phyloP scores from a whole-genome alignment of 345 rosid species.

The Ceriops zippeliana region DNA sequence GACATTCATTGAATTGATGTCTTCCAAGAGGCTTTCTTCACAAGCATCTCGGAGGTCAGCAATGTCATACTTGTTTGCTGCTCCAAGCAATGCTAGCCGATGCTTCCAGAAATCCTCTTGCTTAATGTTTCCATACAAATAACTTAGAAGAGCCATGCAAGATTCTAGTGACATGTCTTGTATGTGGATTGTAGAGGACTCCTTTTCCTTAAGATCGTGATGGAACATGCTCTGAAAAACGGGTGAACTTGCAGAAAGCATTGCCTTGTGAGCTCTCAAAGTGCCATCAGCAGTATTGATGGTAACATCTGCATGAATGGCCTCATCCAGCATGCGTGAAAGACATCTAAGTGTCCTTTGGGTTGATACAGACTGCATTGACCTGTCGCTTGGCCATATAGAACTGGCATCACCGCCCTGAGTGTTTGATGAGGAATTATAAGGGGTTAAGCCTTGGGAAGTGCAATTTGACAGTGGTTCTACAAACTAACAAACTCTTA shows the following conservation, averaged over 20 bases:
- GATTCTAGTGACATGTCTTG: constrained; percentile 83
- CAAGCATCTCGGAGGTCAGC: constrained; percentile 67
- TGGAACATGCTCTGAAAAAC: constrained; percentile 91
- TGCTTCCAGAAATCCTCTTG: constrained; percentile 94
- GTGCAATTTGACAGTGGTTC: background rate
- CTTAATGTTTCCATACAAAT: constrained; percentile 75
- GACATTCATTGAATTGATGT: constrained; percentile 73
- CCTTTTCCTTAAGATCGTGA: constrained; percentile 88
- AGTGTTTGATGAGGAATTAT: constrained; percentile 10
- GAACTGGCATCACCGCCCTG: constrained; percentile 72
- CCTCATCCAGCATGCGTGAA: constrained; percentile 83
- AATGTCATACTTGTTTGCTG: constrained; percentile 84
- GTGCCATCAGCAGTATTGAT: constrained; percentile 77
- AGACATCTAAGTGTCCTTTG: constrained; percentile 69
- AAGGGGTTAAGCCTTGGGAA: background rate
- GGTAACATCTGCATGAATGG: constrained; percentile 65
- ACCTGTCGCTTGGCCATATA: constrained; percentile 66
- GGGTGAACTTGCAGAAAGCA: constrained; percentile 79
- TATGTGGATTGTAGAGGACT: constrained; percentile 70
- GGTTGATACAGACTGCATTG: constrained; percentile 53
- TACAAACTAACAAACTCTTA: background rate
- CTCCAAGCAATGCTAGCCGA: constrained; percentile 65
- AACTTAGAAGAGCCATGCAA: constrained; percentile 72
- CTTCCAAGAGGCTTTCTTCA: constrained; percentile 86
- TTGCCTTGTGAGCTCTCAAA: constrained; percentile 75